phyloP scores from a whole-genome alignment of 139 green algal species.

The Picochlorum sp. region DNA sequence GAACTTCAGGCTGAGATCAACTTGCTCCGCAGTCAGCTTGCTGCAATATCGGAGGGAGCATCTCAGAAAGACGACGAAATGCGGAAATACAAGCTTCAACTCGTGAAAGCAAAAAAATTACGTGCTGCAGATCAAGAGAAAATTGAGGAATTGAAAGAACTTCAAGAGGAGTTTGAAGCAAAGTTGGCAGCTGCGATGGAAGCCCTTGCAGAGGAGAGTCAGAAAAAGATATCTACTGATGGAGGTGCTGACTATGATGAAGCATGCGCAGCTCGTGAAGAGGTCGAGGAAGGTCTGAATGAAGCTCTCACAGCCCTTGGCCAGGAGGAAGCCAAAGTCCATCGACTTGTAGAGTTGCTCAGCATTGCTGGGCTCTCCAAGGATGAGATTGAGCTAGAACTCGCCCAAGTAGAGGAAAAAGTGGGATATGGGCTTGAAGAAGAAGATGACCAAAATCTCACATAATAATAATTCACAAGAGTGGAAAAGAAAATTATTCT shows the following conservation, averaged over 20 bases:
- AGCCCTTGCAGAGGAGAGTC: neutral
- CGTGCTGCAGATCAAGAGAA: neutral
- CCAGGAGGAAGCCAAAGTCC: neutral
- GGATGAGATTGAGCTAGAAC: neutral
- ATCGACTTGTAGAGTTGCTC: neutral
- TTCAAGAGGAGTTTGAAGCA: neutral
- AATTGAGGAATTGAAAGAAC: conserved; percentile 3
- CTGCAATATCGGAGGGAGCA: neutral
- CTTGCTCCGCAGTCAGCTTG: neutral
- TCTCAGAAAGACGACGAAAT: conserved; percentile 6
- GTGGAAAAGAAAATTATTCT: neutral
- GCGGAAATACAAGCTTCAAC: conserved; percentile 5
- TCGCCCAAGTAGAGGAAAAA: neutral
- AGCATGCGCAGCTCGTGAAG: neutral
- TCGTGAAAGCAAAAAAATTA: conserved; percentile 8
- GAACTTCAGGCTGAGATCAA: neutral
- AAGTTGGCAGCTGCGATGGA: neutral
- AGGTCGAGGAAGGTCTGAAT: neutral
- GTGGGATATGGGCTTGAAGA: neutral
- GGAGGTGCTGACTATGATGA: neutral
- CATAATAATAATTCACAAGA: neutral
- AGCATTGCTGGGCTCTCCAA: neutral
- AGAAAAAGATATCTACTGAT: neutral
- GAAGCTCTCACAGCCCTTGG: conserved; percentile 1
- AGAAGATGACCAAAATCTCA: conserved; percentile 3